Conservation (phyloP, 129 eudicot genomes). For the Ambrosia trifida region DNA sequence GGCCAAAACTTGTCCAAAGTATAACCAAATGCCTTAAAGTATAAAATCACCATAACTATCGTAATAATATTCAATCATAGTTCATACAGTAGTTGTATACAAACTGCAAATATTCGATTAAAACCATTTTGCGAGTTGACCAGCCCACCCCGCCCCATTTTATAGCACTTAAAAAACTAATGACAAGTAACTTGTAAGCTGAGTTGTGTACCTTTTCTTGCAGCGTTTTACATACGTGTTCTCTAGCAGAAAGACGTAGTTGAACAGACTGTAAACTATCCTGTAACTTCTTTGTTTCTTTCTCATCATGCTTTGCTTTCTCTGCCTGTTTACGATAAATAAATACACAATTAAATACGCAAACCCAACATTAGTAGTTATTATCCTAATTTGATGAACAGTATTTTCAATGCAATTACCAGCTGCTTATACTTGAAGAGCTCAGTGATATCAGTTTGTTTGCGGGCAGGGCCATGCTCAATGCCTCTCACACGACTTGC, state of each 20-base stretch:
- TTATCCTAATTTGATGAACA: not conserved
- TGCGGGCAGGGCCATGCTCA: conserved; percentile 93
- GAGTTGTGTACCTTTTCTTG: conserved; percentile 72
- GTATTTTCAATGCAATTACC: conserved; percentile 42
- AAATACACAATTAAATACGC: not conserved
- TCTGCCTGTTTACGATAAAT: conserved; percentile 55
- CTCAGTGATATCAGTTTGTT: conserved; percentile 72
- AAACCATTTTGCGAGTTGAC: not conserved
- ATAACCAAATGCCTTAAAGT: too few relatives aligned
- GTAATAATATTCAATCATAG: too few relatives aligned
- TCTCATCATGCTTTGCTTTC: conserved; percentile 81
- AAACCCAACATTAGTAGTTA: not conserved
- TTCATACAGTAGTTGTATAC: too few relatives aligned
- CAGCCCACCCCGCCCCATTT: too few relatives aligned
- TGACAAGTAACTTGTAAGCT: not conserved
- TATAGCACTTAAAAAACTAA: not conserved
- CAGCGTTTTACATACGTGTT: conserved; percentile 61
- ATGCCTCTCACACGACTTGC: conserved; percentile 97
- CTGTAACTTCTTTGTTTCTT: conserved; percentile 79
- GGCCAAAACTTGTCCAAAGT: too few relatives aligned
- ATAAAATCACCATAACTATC: too few relatives aligned
- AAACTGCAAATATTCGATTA: not conserved
- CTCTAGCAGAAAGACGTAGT: conserved; percentile 69
- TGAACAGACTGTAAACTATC: conserved; percentile 73
- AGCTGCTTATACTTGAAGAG: conserved; percentile 89